These are phyloP conservation scores for Flaveria bidentis DNA, from an alignment of 129 eudicot genomes.

Conservation along the genomic window DNA sequence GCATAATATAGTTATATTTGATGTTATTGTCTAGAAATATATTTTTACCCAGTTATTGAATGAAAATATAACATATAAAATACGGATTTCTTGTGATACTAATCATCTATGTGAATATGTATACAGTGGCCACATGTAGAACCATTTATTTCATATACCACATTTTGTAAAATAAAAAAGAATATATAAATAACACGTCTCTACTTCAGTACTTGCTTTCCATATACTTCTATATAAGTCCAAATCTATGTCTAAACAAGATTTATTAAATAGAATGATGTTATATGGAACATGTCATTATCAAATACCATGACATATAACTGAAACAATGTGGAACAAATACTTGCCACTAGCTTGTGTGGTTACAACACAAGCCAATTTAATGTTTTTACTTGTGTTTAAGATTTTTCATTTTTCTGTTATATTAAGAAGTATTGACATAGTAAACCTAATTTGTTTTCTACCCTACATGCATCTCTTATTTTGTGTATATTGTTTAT, in stretches of 20 bases:
- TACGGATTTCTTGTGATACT: too few relatives aligned
- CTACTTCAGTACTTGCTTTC: not conserved
- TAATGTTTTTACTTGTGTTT: conserved; percentile 6
- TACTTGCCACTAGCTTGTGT: conserved; percentile 39
- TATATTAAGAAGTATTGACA: conserved; percentile 7
- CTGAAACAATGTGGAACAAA: conserved; percentile 28
- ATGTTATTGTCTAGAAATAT: too few relatives aligned
- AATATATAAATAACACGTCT: too few relatives aligned
- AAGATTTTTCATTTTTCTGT: not conserved
- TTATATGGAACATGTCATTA: conserved; percentile 15
- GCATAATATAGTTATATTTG: too few relatives aligned
- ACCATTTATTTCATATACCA: too few relatives aligned
- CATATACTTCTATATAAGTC: not conserved
- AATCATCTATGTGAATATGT: too few relatives aligned
- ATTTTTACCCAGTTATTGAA: too few relatives aligned
- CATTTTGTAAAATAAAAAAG: too few relatives aligned
- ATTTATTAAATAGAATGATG: not conserved
- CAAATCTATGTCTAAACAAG: not conserved
- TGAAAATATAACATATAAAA: too few relatives aligned
- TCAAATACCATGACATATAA: conserved; percentile 21
- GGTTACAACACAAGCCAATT: conserved; percentile 18
- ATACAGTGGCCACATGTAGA: too few relatives aligned
- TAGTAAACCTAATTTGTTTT: not conserved
- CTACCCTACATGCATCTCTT: not conserved
- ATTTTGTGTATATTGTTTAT: not conserved